Evolutionary conservation across 441 rosid species (phyloP).

Genomic region (Lepidium campestre): DNA sequence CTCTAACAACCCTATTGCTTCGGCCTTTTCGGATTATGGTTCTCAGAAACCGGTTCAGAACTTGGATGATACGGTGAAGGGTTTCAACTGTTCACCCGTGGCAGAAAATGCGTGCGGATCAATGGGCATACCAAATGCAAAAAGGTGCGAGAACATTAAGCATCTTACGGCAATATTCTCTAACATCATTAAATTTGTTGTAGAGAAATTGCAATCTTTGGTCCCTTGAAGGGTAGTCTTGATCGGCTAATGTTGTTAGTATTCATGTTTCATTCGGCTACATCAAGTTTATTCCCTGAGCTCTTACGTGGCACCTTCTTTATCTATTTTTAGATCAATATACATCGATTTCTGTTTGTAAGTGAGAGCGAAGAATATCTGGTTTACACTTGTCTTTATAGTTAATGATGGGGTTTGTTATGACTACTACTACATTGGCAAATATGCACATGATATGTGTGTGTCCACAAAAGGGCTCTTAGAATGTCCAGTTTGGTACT

Average conservation of each 20-base stretch:
- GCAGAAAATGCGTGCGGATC: conserved; percentile 30
- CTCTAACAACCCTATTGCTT: conserved; percentile 49
- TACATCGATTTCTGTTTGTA: background rate
- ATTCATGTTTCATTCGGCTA: background rate
- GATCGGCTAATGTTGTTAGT: background rate
- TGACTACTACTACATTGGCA: background rate
- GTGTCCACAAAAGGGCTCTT: background rate
- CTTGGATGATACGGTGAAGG: conserved; percentile 36
- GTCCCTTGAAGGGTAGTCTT: background rate
- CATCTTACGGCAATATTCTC: background rate
- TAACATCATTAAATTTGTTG: background rate
- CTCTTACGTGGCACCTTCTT: background rate
- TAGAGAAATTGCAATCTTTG: background rate
- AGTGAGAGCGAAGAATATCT: background rate
- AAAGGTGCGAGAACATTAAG: conserved; percentile 41
- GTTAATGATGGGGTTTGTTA: background rate
- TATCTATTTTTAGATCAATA: background rate
- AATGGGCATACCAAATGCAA: conserved; percentile 34
- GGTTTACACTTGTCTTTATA: background rate
- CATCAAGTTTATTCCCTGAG: background rate
- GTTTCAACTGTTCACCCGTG: conserved; percentile 26
- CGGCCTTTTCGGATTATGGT: conserved; percentile 56
- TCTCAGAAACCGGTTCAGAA: conserved; percentile 38
- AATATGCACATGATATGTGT: background rate
- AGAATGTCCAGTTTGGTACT: background rate